Conservation (phyloP, 2,329 filamentous ascomycete genomes). For the Epichloe brachyelytri region DNA sequence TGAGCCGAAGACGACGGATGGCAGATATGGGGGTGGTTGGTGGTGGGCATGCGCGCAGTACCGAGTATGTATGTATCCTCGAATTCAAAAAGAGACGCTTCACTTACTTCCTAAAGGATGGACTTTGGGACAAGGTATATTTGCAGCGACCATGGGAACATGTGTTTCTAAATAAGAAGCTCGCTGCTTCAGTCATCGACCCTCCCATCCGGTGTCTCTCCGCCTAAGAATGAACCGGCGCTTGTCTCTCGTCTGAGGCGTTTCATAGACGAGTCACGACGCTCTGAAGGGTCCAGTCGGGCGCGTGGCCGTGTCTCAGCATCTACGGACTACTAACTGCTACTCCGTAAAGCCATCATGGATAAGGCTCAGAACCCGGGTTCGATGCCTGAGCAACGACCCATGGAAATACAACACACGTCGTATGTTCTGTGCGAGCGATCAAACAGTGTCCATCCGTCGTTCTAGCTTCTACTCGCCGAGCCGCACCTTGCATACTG, state of each 20-base stretch:
- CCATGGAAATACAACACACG: not conserved
- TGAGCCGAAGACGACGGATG: not conserved
- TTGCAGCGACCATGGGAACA: not conserved
- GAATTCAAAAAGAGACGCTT: not conserved
- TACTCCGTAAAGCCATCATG: no score
- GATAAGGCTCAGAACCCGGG: not conserved
- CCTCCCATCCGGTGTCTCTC: not conserved
- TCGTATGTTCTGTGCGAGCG: not conserved
- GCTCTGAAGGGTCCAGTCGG: not conserved
- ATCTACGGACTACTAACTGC: not conserved
- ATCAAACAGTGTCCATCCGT: not conserved
- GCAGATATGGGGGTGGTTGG: no score
- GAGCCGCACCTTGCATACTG: not conserved
- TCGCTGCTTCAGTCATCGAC: not conserved
- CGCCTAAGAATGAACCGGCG: not conserved
- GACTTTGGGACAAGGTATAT: not conserved
- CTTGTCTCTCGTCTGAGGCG: slow-evolving; percentile 3
- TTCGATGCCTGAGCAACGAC: not conserved
- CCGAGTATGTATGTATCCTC: no score
- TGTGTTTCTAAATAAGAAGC: not conserved
- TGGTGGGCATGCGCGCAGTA: no score
- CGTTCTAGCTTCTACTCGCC: not conserved
- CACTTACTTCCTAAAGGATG: not conserved
- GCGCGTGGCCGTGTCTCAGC: not conserved
- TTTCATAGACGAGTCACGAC: slow-evolving; percentile 1